A percentile compares a stretch with the other conserved stretches of the same genome.
These are phyloP conservation scores for Euclidium syriacum DNA, from an alignment of 345 rosid species.

Conservation along the genomic window DNA sequence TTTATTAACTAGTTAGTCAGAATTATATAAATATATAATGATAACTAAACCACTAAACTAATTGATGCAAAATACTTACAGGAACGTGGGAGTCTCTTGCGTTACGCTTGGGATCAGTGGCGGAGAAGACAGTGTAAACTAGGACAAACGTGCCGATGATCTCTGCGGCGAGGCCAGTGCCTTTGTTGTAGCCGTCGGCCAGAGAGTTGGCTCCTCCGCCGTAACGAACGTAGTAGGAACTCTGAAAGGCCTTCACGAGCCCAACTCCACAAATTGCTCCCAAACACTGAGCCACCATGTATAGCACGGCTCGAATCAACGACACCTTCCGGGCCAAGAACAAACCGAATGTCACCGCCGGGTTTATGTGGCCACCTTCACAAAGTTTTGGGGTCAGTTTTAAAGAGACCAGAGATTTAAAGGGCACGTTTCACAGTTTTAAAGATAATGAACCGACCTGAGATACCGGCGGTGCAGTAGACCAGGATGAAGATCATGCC, in stretches of 20 bases:
- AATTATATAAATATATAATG: neutral
- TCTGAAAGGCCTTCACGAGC: slow-evolving; percentile 54
- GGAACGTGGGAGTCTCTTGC: slow-evolving; percentile 68
- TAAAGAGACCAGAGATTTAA: neutral
- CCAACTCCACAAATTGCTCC: slow-evolving; percentile 69
- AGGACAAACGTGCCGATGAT: slow-evolving; percentile 63
- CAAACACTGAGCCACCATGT: slow-evolving; percentile 63
- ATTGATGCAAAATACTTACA: slow-evolving; percentile 25
- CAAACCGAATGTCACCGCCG: slow-evolving; percentile 66
- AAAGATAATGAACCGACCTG: slow-evolving; percentile 34
- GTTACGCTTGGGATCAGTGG: slow-evolving; percentile 60
- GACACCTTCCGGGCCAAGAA: slow-evolving; percentile 61
- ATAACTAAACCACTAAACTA: neutral
- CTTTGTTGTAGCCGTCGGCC: slow-evolving; percentile 45
- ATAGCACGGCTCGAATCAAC: slow-evolving; percentile 48
- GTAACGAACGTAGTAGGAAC: slow-evolving; percentile 40
- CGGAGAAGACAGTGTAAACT: slow-evolving; percentile 62
- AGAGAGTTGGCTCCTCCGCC: slow-evolving; percentile 64
- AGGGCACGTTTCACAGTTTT: neutral
- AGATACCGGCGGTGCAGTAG: slow-evolving; percentile 68
- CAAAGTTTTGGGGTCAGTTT: neutral
- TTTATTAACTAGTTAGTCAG: neutral
- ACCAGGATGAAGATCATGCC: slow-evolving; percentile 73
- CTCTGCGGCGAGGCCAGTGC: slow-evolving; percentile 62
- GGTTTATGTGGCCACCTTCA: slow-evolving; percentile 68